Percentiles rank a stretch among this genome's conserved stretches.
Conservation (phyloP, 139 green algal species). For the Volvox africanus region DNA sequence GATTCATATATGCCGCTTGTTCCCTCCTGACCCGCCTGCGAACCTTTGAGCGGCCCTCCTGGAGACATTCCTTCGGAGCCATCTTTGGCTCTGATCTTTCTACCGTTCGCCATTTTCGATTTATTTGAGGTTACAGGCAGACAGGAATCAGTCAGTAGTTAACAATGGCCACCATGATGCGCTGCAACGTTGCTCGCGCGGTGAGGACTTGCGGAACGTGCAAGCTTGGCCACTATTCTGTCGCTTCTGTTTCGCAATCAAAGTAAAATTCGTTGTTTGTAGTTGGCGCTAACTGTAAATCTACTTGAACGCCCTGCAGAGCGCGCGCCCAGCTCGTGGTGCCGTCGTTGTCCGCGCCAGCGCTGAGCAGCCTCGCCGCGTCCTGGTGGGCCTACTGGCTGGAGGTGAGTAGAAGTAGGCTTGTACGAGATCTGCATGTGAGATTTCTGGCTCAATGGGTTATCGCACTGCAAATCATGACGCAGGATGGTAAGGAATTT, state of each 20-base stretch:
- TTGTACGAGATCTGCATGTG: too few relatives aligned
- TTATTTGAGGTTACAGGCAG: neutral
- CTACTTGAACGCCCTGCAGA: neutral
- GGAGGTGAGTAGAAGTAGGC: slow-evolving; percentile 28
- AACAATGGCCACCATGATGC: slow-evolving; percentile 47
- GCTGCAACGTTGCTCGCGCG: slow-evolving; percentile 24
- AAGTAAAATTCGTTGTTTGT: neutral
- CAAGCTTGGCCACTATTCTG: neutral
- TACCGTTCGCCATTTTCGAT: neutral
- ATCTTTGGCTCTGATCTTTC: neutral
- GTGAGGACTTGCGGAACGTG: neutral
- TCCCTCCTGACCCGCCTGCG: too few relatives aligned
- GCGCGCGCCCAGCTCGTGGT: slow-evolving; percentile 4
- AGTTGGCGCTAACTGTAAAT: neutral
- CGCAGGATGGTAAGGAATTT: too few relatives aligned
- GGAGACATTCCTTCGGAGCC: neutral
- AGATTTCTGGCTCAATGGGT: too few relatives aligned
- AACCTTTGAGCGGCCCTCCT: neutral
- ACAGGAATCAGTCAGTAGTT: neutral
- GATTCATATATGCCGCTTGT: too few relatives aligned
- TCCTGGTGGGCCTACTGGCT: slow-evolving; percentile 43
- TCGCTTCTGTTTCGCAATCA: neutral
- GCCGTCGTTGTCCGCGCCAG: slow-evolving; percentile 52
- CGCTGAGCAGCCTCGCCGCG: slow-evolving; percentile 37
- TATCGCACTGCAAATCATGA: too few relatives aligned